Conservation (phyloP, 2,329 filamentous ascomycete species). For the Pseudopyricularia javanii region DNA sequence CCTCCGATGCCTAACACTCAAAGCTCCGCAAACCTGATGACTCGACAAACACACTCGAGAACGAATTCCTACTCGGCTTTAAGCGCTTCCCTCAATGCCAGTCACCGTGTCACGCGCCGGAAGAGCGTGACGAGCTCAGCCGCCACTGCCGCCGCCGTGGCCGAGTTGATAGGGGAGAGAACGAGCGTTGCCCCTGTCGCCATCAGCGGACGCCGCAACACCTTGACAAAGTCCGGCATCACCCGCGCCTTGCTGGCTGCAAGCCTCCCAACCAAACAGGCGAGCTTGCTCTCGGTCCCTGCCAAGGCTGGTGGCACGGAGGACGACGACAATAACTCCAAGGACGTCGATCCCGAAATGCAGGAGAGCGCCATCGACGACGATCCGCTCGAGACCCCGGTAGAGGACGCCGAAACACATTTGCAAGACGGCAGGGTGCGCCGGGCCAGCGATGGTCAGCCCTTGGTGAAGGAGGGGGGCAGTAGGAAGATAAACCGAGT, state of each 20-base stretch:
- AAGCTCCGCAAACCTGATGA: slow-evolving; percentile 43
- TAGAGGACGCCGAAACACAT: slow-evolving; percentile 31
- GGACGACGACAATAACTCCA: no score
- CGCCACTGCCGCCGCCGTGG: slow-evolving; percentile 60
- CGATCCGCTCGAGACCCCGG: slow-evolving; percentile 46
- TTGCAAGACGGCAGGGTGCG: slow-evolving; percentile 37
- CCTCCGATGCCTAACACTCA: slow-evolving; percentile 45
- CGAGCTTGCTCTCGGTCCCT: slow-evolving; percentile 42
- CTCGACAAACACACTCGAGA: slow-evolving; percentile 55
- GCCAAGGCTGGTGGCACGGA: slow-evolving; percentile 23
- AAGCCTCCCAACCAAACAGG: slow-evolving; percentile 52
- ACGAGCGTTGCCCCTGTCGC: slow-evolving; percentile 43
- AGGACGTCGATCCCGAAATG: no score
- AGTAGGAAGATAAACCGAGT: slow-evolving; percentile 59
- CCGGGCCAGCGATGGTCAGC: slow-evolving; percentile 77
- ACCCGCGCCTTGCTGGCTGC: slow-evolving; percentile 38
- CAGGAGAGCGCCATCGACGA: slow-evolving; percentile 59
- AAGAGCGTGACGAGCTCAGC: slow-evolving; percentile 80
- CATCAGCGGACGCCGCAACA: slow-evolving; percentile 49
- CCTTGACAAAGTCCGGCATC: slow-evolving; percentile 52
- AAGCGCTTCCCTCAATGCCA: slow-evolving; percentile 62
- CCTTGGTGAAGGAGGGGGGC: slow-evolving; percentile 61
- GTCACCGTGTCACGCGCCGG: slow-evolving; percentile 77
- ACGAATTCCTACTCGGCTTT: slow-evolving; percentile 75
- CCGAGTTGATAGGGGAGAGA: slow-evolving; percentile 33